Percentiles rank a stretch among this genome's conserved stretches.
These are phyloP conservation scores for Penicillium soppii DNA, from an alignment of 495 filamentous ascomycete genomes.

Conservation along the genomic window DNA sequence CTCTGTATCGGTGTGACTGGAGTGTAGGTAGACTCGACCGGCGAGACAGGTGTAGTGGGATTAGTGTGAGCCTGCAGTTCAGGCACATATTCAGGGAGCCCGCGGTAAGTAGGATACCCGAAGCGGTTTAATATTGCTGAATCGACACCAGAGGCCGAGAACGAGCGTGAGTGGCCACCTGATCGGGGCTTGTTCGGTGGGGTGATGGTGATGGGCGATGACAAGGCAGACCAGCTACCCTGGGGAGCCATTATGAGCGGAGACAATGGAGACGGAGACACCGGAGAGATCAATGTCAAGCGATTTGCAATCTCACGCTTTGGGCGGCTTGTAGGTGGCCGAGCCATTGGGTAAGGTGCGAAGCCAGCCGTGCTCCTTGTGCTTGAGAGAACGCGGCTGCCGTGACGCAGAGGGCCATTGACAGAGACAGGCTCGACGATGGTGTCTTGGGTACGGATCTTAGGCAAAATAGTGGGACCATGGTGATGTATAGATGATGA, in stretches of 20 bases:
- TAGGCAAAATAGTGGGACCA: slow-evolving; percentile 81
- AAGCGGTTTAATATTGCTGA: slow-evolving; percentile 63
- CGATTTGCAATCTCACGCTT: slow-evolving; percentile 62
- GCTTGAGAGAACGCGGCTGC: slow-evolving; percentile 56
- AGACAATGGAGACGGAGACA: slow-evolving; percentile 48
- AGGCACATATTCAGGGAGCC: slow-evolving; percentile 66
- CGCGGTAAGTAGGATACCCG: slow-evolving; percentile 79
- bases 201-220: slow-evolving; percentile 68
- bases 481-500: slow-evolving; percentile 73
- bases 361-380: slow-evolving; percentile 52
- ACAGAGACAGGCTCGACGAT: slow-evolving; percentile 56
- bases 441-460: slow-evolving; percentile 84
- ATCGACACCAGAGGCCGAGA: slow-evolving; percentile 70
- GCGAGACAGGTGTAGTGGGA: slow-evolving; percentile 47
- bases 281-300: slow-evolving; percentile 53
- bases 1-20: slow-evolving; percentile 42
- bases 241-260: slow-evolving; percentile 39
- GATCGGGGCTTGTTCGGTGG: slow-evolving; percentile 47
- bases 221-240: slow-evolving; percentile 36
- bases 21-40: too few relatives aligned
- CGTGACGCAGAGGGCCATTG: slow-evolving; percentile 46
- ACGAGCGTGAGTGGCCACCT: slow-evolving; percentile 54
- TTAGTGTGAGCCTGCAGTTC: slow-evolving; percentile 41
- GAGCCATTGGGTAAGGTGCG: slow-evolving; percentile 37
- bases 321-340: slow-evolving; percentile 54